Base-by-base conservation (phyloP, 805 yeast species). In the Soucietia sequanensis region DNA sequence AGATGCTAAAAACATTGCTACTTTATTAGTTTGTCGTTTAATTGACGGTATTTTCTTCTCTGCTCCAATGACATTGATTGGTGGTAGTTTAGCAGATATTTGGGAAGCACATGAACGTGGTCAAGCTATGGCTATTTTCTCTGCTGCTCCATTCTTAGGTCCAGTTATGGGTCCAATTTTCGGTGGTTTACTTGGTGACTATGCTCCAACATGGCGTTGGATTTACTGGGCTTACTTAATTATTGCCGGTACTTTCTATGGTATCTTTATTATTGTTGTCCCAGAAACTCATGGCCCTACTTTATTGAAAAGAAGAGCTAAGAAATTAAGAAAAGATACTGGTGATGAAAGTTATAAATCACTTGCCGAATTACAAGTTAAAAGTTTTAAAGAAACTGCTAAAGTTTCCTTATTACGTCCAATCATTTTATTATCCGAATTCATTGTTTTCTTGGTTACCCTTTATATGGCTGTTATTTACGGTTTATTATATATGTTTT, bases 111-210 rank as follows among this genome's bases (percentile, higher is more conserved):
- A 54, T 9, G 68, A 72, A 19, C 57, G 78, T 47, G 78, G 78
- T 35, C 47, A 63, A 24, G 76, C 77, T n/a, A 72, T 74, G 78
- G 68, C 74, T 19, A 59, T 72, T 15, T 73, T 73, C 49, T 65
- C 74, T 22, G 81, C 82, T 30, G 88, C 87, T 31, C 87, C 88
- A 3, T 78, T 80, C 53, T 44, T 81, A 32, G 87, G 86, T 31
- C 87, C 88, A 8, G 78, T 73, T 32, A 56, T 75, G 51, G 84
- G 84, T 32, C 84, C 85, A 8, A 58, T 80, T 20, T 62, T 79
- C 37, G 84, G 84, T 47, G 84, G 85, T 27, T 72, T 67, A 39
- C 63, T 81, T 41, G 80, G 77, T 33, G 82, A 76, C 48, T 59
- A 72, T 42, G 69, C 65, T 11, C 42, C 59, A 6, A 76, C 81